phyloP scores from a whole-genome alignment of 1,284 basidiomycete genomes.

The Melampsora medusae region DNA sequence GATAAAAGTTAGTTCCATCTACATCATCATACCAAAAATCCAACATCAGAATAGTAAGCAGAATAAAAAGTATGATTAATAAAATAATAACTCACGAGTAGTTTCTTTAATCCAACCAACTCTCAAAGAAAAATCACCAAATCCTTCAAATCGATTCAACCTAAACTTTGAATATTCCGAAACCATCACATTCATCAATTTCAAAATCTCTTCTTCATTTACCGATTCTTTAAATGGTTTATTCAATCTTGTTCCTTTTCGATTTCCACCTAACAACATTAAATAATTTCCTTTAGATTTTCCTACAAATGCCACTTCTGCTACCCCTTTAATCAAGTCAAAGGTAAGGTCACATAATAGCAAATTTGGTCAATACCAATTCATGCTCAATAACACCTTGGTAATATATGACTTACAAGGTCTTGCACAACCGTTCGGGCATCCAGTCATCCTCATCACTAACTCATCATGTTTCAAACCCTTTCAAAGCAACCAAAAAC shows the following conservation, averaged over 20 bases:
- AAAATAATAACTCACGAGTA: too few relatives aligned
- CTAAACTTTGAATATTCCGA: neutral
- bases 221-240: conserved; percentile 67
- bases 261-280: conserved; percentile 94
- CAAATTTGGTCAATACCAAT: too few relatives aligned
- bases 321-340: conserved; percentile 64
- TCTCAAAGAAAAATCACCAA: neutral
- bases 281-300: conserved; percentile 90
- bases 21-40: too few relatives aligned
- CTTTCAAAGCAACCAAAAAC: conserved; percentile 48
- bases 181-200: neutral
- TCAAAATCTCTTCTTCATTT: neutral
- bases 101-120: neutral
- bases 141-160: neutral
- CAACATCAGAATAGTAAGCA: too few relatives aligned
- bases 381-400: too few relatives aligned
- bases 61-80: too few relatives aligned
- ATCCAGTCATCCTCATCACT: conserved; percentile 64
- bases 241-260: conserved; percentile 86
- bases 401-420: conserved; percentile 61
- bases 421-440: conserved; percentile 84
- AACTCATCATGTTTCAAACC: conserved; percentile 18
- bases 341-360: too few relatives aligned
- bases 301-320: conserved; percentile 91
- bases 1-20: too few relatives aligned